Percentiles rank a stretch among this genome's conserved stretches.
Conservation (phyloP, 345 rosid species). For the Cochlearia excelsa region DNA sequence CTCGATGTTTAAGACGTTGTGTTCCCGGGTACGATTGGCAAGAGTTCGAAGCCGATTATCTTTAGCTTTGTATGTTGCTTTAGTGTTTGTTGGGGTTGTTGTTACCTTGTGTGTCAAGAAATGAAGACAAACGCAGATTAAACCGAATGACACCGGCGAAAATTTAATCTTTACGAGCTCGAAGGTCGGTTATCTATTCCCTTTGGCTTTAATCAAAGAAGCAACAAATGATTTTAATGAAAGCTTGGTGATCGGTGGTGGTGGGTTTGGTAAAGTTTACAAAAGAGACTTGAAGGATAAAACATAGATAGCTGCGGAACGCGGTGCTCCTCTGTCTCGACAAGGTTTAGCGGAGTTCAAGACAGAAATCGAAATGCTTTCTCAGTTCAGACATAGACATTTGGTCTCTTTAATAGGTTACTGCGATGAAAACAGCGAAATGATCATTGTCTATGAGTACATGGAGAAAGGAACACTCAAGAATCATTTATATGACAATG, state of each 20-base stretch:
- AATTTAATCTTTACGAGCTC: no score
- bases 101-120: no score
- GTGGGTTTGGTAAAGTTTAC: conserved; percentile 92
- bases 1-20: no score
- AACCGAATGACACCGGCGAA: no score
- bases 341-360: conserved; percentile 82
- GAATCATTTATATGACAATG: conserved; percentile 62
- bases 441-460: conserved; percentile 80
- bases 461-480: conserved; percentile 40
- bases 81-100: no score
- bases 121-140: no score
- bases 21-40: no score
- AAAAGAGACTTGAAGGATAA: conserved; percentile 59
- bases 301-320: conserved; percentile 63
- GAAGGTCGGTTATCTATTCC: conserved; percentile 36
- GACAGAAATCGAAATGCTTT: conserved; percentile 83
- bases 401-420: conserved; percentile 80
- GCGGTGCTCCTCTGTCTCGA: conserved; percentile 73
- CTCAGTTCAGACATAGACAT: conserved; percentile 81
- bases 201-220: conserved; percentile 51
- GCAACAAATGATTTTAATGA: conserved; percentile 69
- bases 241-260: conserved; percentile 67
- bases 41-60: no score
- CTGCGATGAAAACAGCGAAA: conserved; percentile 79
- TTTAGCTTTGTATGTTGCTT: no score